Evolutionary conservation across 768 basidiomycete species (phyloP), one percentile per base, ranked within the genome.

Genomic region (Auriscalpium microsporum): DNA sequence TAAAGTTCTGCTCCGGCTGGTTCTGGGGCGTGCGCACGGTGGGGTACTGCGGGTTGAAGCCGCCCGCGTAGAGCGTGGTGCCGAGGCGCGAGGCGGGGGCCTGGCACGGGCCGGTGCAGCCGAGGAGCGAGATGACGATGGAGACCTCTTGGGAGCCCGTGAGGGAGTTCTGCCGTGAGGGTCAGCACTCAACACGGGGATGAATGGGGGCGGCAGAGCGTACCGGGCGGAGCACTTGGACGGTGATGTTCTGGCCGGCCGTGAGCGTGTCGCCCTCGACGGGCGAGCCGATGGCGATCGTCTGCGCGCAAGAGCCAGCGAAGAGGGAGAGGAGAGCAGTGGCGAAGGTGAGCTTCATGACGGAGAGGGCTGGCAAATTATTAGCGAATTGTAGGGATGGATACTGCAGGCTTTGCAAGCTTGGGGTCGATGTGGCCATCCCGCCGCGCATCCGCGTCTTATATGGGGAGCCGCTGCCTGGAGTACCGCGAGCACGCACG

Each of bases 161-260:
- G 8, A 71, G 64, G 5, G 66, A 64, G 62, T 65, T 65, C 64
- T 71, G 52, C 13, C 10, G 10, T 44, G 14, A 45, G 16, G 11
- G 45, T 45, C 16, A 9, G 10, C 3, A 45, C 23, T 10, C 23
- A 44, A 33, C 19, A 46, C 10, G 50, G 16, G 54, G 36, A 50
- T 13, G 34, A 16, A 48, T 17, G 42, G 40, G 1, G 42, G 28
- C 21, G 21, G 3, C 0, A 6, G 46, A 42, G 59, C 68, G 36
- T 57, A 73, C 71, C 1, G 72, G 72, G 11, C 65, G 59, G 50
- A 67, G 63, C 38, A 74, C 63, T 42, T 72, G 63, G 36, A 73
- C 72, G 10, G 65, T 71, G 50, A 74, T 54, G 34, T 61, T 62
- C 42, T 55, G 46, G 1, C 71, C 71, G 11, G 68, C 54, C 3